Evolutionary conservation across 805 yeast genomes (phyloP), one percentile per base, ranked within the genome.

Genomic region (Teunomyces gatunensis): DNA sequence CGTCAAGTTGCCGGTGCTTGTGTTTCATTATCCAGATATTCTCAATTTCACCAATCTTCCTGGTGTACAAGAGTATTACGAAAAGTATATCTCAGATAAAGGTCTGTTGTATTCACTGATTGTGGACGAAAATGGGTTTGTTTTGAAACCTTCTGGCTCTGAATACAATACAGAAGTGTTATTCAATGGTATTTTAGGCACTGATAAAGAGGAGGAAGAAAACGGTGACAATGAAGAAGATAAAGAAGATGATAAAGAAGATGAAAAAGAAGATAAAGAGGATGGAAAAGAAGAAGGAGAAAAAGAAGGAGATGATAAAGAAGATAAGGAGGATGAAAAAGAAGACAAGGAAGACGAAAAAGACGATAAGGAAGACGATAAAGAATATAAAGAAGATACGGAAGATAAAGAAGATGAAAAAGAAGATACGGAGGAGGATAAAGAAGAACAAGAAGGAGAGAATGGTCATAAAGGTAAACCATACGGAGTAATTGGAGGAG

Each of bases 1-100:
- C 23, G 32, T 50, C 9, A 53, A 57, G 35, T 39, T 63, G 39
- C 69, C 71, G 7, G 50, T 54, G 1, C 47, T 63, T 21, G 54
- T 67, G 23, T 58, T 64, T 48, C 59, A 55, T 41, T 58, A 59
- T 46, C 46, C 53, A 4, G 63, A 65, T 39, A 48, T 63, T 28
- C 45, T 43, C 29, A 52, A 63, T 27, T 57, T 60, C 44, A 41
- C 57, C 6, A 50, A 54, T 6, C 5, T 65, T 12, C 65, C 64
- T 1, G 15, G 48, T 2, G 37, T 55, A 11, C 50, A 51, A 11
- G 46, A 45, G 33, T 63, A 55, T 44, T 18, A 39, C 13, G 32
- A 10, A 43, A 28, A 30, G 21, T 53, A 47, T 42, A 20, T 20
- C 2, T 44, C 45, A 27, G 37, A 34, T 17, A 37, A 37, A 20